phyloP scores from a whole-genome alignment of 2,329 filamentous ascomycete genomes.

The Chalaropsis ovoidea region DNA sequence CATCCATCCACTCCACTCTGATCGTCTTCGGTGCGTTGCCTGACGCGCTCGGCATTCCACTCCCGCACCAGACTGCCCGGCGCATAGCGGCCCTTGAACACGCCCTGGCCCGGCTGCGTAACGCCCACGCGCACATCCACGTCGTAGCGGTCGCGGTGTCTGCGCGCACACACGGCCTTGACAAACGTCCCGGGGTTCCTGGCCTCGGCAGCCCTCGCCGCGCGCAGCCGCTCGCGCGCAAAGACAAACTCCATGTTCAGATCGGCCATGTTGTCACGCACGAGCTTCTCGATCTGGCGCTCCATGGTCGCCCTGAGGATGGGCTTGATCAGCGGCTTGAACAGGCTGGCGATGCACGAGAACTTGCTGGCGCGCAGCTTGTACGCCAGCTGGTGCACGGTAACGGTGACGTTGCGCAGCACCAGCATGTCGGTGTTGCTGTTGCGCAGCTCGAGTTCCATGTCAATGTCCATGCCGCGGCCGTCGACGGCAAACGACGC shows the following conservation, averaged over 20 bases:
- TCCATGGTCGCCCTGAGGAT: slow-evolving; percentile 72
- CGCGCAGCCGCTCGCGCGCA: slow-evolving; percentile 74
- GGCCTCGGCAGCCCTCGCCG: slow-evolving; percentile 59
- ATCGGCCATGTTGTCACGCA: slow-evolving; percentile 58
- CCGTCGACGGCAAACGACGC: slow-evolving; percentile 78
- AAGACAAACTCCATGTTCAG: slow-evolving; percentile 80
- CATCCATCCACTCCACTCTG: slow-evolving; percentile 63
- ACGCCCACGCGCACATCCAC: slow-evolving; percentile 56
- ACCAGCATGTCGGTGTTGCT: slow-evolving; percentile 71
- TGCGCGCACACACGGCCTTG: slow-evolving; percentile 73
- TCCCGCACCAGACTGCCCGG: slow-evolving; percentile 80
- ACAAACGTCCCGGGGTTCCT: slow-evolving; percentile 49
- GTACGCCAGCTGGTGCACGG: slow-evolving; percentile 81
- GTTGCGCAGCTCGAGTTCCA: slow-evolving; percentile 74
- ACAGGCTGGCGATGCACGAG: slow-evolving; percentile 65
- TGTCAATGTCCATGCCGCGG: slow-evolving; percentile 71
- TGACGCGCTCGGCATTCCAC: slow-evolving; percentile 71
- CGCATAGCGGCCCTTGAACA: slow-evolving; percentile 78
- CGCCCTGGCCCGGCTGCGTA: slow-evolving; percentile 38
- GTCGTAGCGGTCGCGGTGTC: slow-evolving; percentile 66
- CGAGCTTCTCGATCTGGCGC: slow-evolving; percentile 60
- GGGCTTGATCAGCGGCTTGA: slow-evolving; percentile 75
- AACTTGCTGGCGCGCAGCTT: slow-evolving; percentile 64
- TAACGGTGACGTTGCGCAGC: slow-evolving; percentile 63
- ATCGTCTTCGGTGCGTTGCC: slow-evolving; percentile 62